phyloP scores from a whole-genome alignment of 371 early-diverging fungal genomes.

The Basidiobolus meristosporus region DNA sequence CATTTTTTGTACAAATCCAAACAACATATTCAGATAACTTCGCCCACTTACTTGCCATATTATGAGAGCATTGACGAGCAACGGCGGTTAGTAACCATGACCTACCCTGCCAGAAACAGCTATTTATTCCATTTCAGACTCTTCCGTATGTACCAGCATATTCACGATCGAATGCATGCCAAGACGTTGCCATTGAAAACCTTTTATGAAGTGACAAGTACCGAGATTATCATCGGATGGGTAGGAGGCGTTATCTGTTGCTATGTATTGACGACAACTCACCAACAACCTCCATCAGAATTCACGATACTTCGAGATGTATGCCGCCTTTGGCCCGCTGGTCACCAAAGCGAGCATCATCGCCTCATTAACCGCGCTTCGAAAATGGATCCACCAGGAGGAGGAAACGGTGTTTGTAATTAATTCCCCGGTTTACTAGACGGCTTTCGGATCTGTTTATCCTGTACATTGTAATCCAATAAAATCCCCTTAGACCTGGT shows the following conservation, averaged over 20 bases:
- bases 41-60: constrained; percentile 26
- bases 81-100: constrained; percentile 16
- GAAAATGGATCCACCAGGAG: constrained; percentile 53
- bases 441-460: too few relatives aligned
- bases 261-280: neutral
- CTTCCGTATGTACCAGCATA: constrained; percentile 36
- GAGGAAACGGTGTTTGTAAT: constrained; percentile 43
- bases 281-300: constrained; percentile 16
- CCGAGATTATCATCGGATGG: constrained; percentile 52
- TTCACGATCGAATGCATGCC: constrained; percentile 40
- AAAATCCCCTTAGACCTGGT: too few relatives aligned
- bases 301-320: constrained; percentile 46
- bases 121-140: constrained; percentile 11
- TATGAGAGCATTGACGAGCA: constrained; percentile 17
- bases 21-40: constrained; percentile 41
- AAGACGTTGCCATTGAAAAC: constrained; percentile 30
- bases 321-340: constrained; percentile 48
- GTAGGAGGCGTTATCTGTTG: too few relatives aligned
- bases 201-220: constrained; percentile 27
- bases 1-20: constrained; percentile 62
- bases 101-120: too few relatives aligned
- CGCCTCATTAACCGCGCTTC: constrained; percentile 30
- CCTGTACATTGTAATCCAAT: neutral
- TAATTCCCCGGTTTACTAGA: constrained; percentile 37
- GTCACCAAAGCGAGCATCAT: constrained; percentile 43